These are phyloP conservation scores for Kwoniella sp. DNA, from an alignment of 768 basidiomycete genomes.

Conservation along the genomic window DNA sequence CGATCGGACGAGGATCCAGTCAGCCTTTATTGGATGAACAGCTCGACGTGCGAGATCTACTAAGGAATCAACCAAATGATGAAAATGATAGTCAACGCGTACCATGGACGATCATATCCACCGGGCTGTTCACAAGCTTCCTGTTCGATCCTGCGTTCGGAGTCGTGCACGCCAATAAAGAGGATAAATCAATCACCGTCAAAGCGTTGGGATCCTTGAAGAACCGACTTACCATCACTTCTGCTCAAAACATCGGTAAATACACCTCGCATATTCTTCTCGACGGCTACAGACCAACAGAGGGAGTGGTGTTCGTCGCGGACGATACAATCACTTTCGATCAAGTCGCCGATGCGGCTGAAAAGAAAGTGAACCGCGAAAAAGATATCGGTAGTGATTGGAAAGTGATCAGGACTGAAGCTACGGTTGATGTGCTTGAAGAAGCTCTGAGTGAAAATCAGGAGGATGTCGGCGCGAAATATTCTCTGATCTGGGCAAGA, in stretches of 20 bases:
- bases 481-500: slow-evolving; percentile 21
- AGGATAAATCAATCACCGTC: slow-evolving; percentile 23
- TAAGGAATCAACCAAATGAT: slow-evolving; percentile 44
- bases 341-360: slow-evolving; percentile 43
- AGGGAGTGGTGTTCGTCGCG: slow-evolving; percentile 48
- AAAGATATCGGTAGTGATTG: background rate
- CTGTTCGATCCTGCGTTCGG: slow-evolving; percentile 51
- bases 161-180: slow-evolving; percentile 30
- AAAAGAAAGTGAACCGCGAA: background rate
- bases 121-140: slow-evolving; percentile 53
- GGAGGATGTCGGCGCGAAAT: slow-evolving; percentile 13
- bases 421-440: slow-evolving; percentile 12
- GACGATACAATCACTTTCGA: slow-evolving; percentile 53
- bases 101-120: slow-evolving; percentile 52
- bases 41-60: slow-evolving; percentile 53
- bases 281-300: background rate
- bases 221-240: slow-evolving; percentile 50
- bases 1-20: slow-evolving; percentile 50
- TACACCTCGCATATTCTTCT: slow-evolving; percentile 43
- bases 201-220: slow-evolving; percentile 46
- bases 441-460: background rate
- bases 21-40: slow-evolving; percentile 56
- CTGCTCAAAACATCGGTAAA: slow-evolving; percentile 50
- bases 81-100: background rate
- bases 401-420: slow-evolving; percentile 1